These are phyloP conservation scores for Lablab purpureus DNA, from an alignment of 306 rosid genomes.

Conservation along the genomic window DNA sequence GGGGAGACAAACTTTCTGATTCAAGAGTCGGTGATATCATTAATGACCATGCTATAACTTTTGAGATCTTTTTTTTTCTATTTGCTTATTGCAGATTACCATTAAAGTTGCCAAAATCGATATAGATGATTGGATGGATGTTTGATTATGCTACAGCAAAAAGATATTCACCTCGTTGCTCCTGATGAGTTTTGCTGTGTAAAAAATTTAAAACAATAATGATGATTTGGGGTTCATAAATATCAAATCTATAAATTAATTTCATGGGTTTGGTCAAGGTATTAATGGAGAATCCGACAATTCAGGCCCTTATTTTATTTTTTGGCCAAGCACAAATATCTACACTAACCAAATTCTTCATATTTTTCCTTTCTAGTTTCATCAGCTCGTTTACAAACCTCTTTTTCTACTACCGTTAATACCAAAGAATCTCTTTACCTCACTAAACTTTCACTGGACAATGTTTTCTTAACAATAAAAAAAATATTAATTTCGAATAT, in stretches of 20 bases:
- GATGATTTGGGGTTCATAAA: not conserved
- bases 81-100: constrained; percentile 9
- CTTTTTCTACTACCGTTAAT: too few species aligned
- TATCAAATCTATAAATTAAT: not conserved
- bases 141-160: not conserved
- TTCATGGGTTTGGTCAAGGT: not conserved
- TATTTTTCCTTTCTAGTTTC: not conserved
- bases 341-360: not conserved
- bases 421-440: too few species aligned
- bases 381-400: too few species aligned
- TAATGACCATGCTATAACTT: constrained; percentile 12
- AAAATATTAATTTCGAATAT: too few species aligned
- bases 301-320: too few species aligned
- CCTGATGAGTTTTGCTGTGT: not conserved
- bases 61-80: not conserved
- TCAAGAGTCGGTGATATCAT: constrained; percentile 23
- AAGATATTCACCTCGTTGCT: not conserved
- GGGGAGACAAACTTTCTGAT: not conserved
- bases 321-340: not conserved
- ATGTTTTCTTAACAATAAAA: too few species aligned
- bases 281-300: not conserved
- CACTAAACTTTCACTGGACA: too few species aligned
- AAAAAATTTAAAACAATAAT: not conserved
- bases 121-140: not conserved
- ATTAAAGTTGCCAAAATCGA: not conserved